Conservation (phyloP, 805 yeast genomes). For the Deakozyma indianensis region DNA sequence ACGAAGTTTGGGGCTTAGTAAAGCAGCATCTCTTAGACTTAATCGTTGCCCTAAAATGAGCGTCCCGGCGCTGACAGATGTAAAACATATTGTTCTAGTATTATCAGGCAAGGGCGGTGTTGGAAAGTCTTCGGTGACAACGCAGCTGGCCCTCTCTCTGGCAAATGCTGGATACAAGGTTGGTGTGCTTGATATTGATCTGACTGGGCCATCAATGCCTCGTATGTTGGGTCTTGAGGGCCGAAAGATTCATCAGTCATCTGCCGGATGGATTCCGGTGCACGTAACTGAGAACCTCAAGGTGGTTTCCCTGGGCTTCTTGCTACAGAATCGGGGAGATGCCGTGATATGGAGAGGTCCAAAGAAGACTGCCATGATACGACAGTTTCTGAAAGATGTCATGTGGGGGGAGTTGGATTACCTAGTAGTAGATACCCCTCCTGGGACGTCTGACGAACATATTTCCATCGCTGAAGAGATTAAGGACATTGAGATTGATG, state of each 20-base stretch:
- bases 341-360: slow-evolving; percentile 99
- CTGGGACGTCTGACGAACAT: slow-evolving; percentile 98
- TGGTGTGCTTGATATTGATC: slow-evolving; percentile 90
- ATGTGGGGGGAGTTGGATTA: slow-evolving; percentile 75
- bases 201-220: slow-evolving; percentile 94
- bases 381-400: slow-evolving; percentile 83
- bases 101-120: slow-evolving; percentile 84
- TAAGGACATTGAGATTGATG: slow-evolving; percentile 52
- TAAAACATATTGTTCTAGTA: slow-evolving; percentile 67
- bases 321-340: slow-evolving; percentile 70
- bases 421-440: slow-evolving; percentile 89
- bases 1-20: too few species aligned
- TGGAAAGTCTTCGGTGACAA: slow-evolving; percentile 91
- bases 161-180: slow-evolving; percentile 60
- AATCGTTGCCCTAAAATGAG: too few species aligned
- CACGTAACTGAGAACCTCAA: slow-evolving; percentile 32
- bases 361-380: slow-evolving; percentile 92
- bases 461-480: slow-evolving; percentile 92
- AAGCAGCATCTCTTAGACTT: too few species aligned
- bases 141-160: slow-evolving; percentile 79
- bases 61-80: slow-evolving; percentile 26
- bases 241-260: slow-evolving; percentile 64
- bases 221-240: slow-evolving; percentile 88
- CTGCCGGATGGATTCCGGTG: slow-evolving; percentile 90
- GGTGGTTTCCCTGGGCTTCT: slow-evolving; percentile 80